Evolutionary conservation across 2,329 filamentous ascomycete species (phyloP).

Genomic region (Fusarium sambucinum): DNA sequence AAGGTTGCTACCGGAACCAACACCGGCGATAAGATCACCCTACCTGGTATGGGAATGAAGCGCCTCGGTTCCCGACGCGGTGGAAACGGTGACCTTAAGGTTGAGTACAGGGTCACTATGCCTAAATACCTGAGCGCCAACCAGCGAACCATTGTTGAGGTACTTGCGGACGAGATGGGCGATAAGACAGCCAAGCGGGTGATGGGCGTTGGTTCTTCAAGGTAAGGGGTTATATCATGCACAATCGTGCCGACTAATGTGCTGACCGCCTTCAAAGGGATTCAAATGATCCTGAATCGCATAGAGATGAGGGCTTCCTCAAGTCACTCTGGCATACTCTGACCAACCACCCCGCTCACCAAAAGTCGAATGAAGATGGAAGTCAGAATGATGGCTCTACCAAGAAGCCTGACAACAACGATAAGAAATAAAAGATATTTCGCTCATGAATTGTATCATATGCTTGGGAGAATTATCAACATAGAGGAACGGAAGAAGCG

Average conservation of each 20-base stretch:
- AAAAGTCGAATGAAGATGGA: conserved; percentile 50
- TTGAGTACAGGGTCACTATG: conserved; percentile 96
- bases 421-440: conserved; percentile 53
- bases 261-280: conserved; percentile 31
- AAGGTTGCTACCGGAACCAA: conserved; percentile 92
- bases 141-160: conserved; percentile 92
- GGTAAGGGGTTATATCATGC: conserved; percentile 44
- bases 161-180: conserved; percentile 95
- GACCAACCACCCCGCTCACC: conserved; percentile 77
- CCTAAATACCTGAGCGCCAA: conserved; percentile 93
- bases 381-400: conserved; percentile 42
- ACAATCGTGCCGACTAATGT: not conserved
- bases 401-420: conserved; percentile 48
- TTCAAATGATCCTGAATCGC: conserved; percentile 58
- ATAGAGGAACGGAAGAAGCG: conserved; percentile 46
- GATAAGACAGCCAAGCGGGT: conserved; percentile 92
- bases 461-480: conserved; percentile 35
- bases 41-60: conserved; percentile 94
- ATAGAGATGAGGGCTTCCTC: conserved; percentile 89
- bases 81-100: conserved; percentile 82
- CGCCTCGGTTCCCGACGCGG: conserved; percentile 77
- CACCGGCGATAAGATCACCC: conserved; percentile 90
- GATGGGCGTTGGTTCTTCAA: conserved; percentile 77
- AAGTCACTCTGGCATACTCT: conserved; percentile 94
- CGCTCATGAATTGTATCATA: conserved; percentile 50